A percentile compares a stretch with the other conserved stretches of the same genome.
Evolutionary conservation across 345 rosid species (phyloP).

Genomic region (Gossypium thurberi): DNA sequence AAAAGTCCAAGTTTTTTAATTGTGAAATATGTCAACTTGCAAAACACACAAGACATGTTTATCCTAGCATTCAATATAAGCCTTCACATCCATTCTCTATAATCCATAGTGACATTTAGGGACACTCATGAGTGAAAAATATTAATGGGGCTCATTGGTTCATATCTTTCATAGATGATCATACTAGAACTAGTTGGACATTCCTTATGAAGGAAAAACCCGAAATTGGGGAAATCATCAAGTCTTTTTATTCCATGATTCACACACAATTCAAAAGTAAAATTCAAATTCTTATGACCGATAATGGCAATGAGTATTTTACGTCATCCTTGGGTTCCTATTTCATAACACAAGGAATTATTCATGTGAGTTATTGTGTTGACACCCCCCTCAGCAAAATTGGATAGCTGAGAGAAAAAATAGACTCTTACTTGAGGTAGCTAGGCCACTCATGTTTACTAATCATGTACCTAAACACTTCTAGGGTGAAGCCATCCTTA

Average conservation of each 20-base stretch:
- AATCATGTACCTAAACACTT: not conserved
- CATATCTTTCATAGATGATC: not conserved
- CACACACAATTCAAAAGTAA: not conserved
- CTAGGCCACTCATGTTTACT: not conserved
- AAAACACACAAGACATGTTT: too few species aligned
- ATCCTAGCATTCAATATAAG: too few species aligned
- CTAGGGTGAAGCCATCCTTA: not conserved
- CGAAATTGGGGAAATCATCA: not conserved
- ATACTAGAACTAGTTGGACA: not conserved
- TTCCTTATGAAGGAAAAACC: not conserved
- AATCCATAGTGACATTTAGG: not conserved
- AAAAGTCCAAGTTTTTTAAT: too few species aligned
- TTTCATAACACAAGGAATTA: too few species aligned
- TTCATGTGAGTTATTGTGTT: not conserved
- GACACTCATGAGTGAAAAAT: too few species aligned
- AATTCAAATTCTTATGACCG: not conserved
- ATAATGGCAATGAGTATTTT: not conserved
- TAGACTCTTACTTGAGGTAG: not conserved
- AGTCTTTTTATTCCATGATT: not conserved
- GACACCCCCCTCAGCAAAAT: not conserved
- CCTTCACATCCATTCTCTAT: not conserved
- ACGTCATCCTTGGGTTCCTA: not conserved
- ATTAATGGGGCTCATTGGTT: not conserved
- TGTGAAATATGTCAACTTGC: too few species aligned
- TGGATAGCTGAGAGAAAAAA: not conserved